Percentiles rank a stretch among this genome's conserved stretches.
Evolutionary conservation across 2,329 filamentous ascomycete species (phyloP).

Genomic region (Claviceps paspali): DNA sequence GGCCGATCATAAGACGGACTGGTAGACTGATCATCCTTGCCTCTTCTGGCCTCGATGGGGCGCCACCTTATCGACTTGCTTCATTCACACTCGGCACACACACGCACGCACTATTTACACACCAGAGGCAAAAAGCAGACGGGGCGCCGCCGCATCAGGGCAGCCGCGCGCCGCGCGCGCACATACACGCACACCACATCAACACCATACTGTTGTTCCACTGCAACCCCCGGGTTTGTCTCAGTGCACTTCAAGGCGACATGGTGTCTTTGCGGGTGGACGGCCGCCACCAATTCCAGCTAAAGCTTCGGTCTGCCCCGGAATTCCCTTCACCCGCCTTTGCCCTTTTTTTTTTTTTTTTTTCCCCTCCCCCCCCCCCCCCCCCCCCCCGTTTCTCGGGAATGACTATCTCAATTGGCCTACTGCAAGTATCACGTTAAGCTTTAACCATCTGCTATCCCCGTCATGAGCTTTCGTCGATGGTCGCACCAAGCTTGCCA

Average conservation of each 20-base stretch:
- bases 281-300: not conserved
- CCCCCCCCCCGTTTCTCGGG: no score
- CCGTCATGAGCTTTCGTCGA: not conserved
- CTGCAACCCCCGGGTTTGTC: conserved; percentile 1
- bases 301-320: conserved; percentile 1
- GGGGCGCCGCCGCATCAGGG: no score
- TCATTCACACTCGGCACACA: not conserved
- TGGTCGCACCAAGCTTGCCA: not conserved
- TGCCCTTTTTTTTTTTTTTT: conserved; percentile 1
- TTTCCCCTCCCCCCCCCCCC: no score
- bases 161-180: no score
- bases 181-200: no score
- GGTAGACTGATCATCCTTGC: conserved; percentile 1
- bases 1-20: not conserved
- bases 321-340: not conserved
- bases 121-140: no score
- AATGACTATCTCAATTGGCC: conserved; percentile 1
- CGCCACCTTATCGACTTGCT: conserved; percentile 5
- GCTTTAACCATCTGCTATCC: conserved; percentile 1
- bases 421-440: not conserved
- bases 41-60: not conserved
- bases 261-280: not conserved
- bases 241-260: conserved; percentile 1
- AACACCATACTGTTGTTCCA: no score
- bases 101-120: no score